phyloP scores from a whole-genome alignment of 306 rosid genomes.

The Acacia crassicarpa region DNA sequence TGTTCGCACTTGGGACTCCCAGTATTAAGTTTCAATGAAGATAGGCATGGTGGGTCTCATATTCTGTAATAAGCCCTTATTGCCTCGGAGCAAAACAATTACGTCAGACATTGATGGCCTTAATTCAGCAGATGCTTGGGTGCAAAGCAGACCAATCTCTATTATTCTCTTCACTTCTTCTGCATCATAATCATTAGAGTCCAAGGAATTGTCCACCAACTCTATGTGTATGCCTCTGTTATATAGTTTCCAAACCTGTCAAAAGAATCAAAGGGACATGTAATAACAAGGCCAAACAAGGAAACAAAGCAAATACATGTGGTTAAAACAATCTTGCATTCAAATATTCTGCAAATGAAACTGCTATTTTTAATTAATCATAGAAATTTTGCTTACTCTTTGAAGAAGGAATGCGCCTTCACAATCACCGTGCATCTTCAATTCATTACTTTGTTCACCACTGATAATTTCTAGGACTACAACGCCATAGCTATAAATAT shows the following conservation, averaged over 20 bases:
- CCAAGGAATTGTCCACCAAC: neutral
- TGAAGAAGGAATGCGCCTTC: conserved; percentile 31
- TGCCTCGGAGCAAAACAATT: conserved; percentile 46
- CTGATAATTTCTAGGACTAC: conserved; percentile 65
- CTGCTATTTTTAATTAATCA: no score
- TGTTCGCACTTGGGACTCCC: neutral
- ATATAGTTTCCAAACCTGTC: conserved; percentile 58
- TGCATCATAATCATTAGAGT: neutral
- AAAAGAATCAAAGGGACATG: neutral
- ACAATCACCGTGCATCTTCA: conserved; percentile 25
- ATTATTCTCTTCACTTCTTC: conserved; percentile 1
- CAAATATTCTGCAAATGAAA: neutral
- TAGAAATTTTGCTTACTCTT: neutral
- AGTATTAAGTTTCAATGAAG: conserved; percentile 40
- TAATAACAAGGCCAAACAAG: neutral
- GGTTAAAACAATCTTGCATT: neutral
- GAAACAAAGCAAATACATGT: neutral
- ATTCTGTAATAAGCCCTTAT: conserved; percentile 19
- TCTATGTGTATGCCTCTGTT: conserved; percentile 28
- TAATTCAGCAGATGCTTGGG: conserved; percentile 49
- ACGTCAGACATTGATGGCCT: conserved; percentile 74
- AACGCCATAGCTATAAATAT: conserved; percentile 61
- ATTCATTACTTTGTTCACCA: conserved; percentile 48
- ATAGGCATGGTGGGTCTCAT: conserved; percentile 52
- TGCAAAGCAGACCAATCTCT: conserved; percentile 46